A percentile compares a stretch with the other conserved stretches of the same genome.
Conservation (phyloP, 306 rosid genomes). For the Glycyrrhiza uralensis region DNA sequence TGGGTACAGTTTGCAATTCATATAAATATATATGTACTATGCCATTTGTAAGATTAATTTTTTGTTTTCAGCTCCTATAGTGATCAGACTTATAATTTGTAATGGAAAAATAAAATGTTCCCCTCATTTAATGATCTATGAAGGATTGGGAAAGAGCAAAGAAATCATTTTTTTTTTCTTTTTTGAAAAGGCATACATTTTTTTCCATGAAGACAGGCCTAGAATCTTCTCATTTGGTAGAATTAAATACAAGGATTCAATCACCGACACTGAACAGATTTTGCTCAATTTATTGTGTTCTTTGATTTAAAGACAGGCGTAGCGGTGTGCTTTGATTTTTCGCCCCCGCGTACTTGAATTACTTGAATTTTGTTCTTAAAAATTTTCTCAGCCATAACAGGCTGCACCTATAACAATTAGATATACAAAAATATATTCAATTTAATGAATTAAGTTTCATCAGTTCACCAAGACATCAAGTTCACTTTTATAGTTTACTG, state of each 20-base stretch:
- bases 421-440: too few relatives aligned
- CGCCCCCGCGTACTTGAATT: too few relatives aligned
- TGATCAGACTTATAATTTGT: constrained; percentile 7
- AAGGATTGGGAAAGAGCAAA: background rate
- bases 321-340: background rate
- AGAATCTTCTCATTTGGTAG: background rate
- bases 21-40: constrained; percentile 8
- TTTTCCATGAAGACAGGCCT: background rate
- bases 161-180: background rate
- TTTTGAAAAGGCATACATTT: background rate
- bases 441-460: too few relatives aligned
- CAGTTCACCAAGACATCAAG: too few relatives aligned
- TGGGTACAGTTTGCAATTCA: background rate
- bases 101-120: constrained; percentile 15
- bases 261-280: background rate
- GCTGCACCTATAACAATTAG: too few relatives aligned
- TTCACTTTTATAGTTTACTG: too few relatives aligned
- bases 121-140: background rate
- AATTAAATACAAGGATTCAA: background rate
- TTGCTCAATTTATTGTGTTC: background rate
- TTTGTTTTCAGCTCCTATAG: background rate
- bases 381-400: too few relatives aligned
- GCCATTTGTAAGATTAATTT: background rate
- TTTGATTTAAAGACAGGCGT: too few relatives aligned
- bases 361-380: too few relatives aligned